A percentile compares a stretch with the other conserved stretches of the same genome.
Evolutionary conservation across 2,329 filamentous ascomycete species (phyloP).

Genomic region (Fusarium subglutinans): DNA sequence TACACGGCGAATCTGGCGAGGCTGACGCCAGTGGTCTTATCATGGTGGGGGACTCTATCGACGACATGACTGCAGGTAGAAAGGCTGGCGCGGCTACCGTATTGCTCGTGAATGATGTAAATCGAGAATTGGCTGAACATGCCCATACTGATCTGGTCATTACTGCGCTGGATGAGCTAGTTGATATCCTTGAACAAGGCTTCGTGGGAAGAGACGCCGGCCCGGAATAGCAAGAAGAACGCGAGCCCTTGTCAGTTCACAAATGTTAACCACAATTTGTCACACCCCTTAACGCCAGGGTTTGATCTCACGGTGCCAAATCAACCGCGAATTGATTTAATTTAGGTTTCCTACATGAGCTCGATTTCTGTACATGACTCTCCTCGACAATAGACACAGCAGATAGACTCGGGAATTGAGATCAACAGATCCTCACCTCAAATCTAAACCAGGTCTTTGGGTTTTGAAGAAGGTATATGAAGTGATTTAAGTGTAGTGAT

Average conservation of each 20-base stretch:
- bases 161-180: constrained; percentile 76
- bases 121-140: constrained; percentile 73
- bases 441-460: constrained; percentile 17
- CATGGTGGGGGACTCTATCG: constrained; percentile 83
- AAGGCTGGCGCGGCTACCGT: constrained; percentile 89
- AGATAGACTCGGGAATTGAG: constrained; percentile 23
- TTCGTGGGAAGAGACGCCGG: constrained; percentile 65
- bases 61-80: constrained; percentile 91
- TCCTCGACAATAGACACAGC: constrained; percentile 34
- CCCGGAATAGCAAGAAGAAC: background rate
- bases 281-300: background rate
- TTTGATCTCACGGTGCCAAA: constrained; percentile 1
- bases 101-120: constrained; percentile 86
- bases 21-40: constrained; percentile 61
- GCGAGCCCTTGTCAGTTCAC: background rate
- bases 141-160: constrained; percentile 82
- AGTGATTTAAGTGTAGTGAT: constrained; percentile 35
- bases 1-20: constrained; percentile 50
- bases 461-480: constrained; percentile 35
- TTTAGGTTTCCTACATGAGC: constrained; percentile 37
- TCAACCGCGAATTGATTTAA: constrained; percentile 36
- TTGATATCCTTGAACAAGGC: constrained; percentile 77
- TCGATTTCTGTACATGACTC: constrained; percentile 30
- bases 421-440: constrained; percentile 30
- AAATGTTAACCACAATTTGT: background rate